Evolutionary conservation across 1,284 basidiomycete genomes (phyloP), one percentile per base, ranked within the genome.

Genomic region (Pseudozyma sp.): DNA sequence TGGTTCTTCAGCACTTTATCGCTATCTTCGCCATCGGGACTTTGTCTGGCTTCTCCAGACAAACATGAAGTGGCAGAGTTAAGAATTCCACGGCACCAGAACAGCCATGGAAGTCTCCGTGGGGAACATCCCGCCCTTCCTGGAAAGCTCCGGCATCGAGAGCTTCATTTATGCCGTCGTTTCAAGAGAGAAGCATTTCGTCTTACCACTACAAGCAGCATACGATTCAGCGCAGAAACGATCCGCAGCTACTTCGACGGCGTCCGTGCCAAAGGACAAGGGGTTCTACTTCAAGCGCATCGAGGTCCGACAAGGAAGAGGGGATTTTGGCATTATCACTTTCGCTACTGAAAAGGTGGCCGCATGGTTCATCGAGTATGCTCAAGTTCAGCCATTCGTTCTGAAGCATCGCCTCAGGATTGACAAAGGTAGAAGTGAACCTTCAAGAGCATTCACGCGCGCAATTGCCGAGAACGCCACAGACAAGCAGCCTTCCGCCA

Each of bases 381-480:
- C 69, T 14, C 53, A 42, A 25, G 4, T 14, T n/a, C 58, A 60
- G 14, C 21, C 19, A 14, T 70, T 54, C 21, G 53, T 65, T 2
- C 0, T 0, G 0, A 52, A 36, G 9, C 11, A 71, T n/a, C 3
- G 38, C 7, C 54, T 71, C 19, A 42, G 19, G 2, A 10, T 71
- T 9, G 19, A 6, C 8, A 0, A 6, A 7, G 52, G 58, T n/a
- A 45, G 21, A 5, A 11, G 43, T 1, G 13, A n/a, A 0, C 57
- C 58, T 14, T 47, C 61, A 2, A 44, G 40, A 44, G 45, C 62
- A 11, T 70, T 70, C 10, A 51, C 58, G 2, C 2, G 18, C 3
- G 69, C 63, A 5, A 66, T 71, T 10, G 40, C 47, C 13, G 69
- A 71, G 43, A 71, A 71, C 11, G 54, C 59, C 5, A 55, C 59